Conservation (phyloP, 495 filamentous ascomycete genomes). For the Terfezia boudieri region DNA sequence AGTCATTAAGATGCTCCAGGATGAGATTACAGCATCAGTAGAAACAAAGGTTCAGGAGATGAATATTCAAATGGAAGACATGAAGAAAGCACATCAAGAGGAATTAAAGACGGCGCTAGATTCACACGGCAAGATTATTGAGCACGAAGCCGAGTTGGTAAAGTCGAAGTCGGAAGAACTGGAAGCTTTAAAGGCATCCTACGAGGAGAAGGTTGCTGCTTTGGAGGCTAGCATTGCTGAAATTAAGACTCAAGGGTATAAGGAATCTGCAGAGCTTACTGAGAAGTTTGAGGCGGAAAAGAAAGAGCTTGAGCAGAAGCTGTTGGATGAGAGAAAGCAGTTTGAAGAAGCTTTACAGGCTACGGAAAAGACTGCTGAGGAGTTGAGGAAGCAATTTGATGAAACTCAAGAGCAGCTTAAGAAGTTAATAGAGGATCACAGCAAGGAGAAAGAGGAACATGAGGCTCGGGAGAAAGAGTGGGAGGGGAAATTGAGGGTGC, state of each 20-base stretch:
- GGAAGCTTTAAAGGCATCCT: conserved; percentile 16
- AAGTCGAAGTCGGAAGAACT: conserved; percentile 21
- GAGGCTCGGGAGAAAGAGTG: neutral
- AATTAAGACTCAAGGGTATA: neutral
- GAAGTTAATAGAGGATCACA: conserved; percentile 4
- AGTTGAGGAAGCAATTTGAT: neutral
- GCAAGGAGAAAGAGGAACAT: neutral
- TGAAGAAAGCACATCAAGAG: conserved; percentile 24
- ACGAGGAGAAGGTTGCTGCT: conserved; percentile 1
- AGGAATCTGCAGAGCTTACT: neutral
- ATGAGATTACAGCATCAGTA: conserved; percentile 24
- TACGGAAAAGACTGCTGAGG: conserved; percentile 4
- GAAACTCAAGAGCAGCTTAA: conserved; percentile 10
- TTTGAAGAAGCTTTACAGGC: conserved; percentile 6
- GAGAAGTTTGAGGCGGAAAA: neutral
- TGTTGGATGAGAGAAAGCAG: neutral
- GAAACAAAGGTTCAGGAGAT: conserved; percentile 23
- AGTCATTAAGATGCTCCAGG: conserved; percentile 25
- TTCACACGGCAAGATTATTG: conserved; percentile 22
- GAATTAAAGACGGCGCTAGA: conserved; percentile 5
- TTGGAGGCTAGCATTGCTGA: neutral
- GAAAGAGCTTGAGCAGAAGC: neutral
- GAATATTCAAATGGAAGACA: conserved; percentile 19
- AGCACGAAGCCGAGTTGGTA: conserved; percentile 23
- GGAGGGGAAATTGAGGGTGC: neutral